A percentile compares a stretch with the other conserved stretches of the same genome.
Conservation (phyloP, 148 eudicot species). For the Rhododendron vialii region DNA sequence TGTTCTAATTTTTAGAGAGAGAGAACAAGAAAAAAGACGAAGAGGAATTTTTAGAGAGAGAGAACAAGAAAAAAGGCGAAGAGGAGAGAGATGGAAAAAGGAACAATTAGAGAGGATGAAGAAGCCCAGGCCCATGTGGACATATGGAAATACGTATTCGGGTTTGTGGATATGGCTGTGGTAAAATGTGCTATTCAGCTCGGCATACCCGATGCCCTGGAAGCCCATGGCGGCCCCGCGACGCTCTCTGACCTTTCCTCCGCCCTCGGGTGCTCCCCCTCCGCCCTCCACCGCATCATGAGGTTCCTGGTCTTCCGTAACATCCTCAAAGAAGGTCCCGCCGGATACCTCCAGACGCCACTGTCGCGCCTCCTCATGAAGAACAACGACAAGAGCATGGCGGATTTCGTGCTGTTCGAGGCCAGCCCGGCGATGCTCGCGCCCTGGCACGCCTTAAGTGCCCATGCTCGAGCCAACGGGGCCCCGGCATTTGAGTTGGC, state of each 20-base stretch:
- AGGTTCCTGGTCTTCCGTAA: constrained; percentile 42
- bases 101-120: constrained; percentile 9
- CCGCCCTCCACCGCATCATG: constrained; percentile 45
- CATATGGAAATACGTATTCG: constrained; percentile 53
- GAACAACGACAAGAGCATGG: constrained; percentile 33
- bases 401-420: constrained; percentile 35
- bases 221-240: constrained; percentile 38
- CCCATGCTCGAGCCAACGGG: constrained; percentile 15
- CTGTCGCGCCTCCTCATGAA: constrained; percentile 42
- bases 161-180: constrained; percentile 50
- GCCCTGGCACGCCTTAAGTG: constrained; percentile 50
- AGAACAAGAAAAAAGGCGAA: no score
- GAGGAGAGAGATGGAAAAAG: not conserved
- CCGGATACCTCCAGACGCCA: constrained; percentile 39
- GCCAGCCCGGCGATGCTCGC: constrained; percentile 43
- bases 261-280: constrained; percentile 33
- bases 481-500: constrained; percentile 33
- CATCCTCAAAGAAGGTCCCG: constrained; percentile 29
- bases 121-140: constrained; percentile 38
- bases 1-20: not conserved
- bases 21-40: no score
- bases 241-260: constrained; percentile 42
- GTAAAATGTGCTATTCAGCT: constrained; percentile 66
- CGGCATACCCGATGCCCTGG: constrained; percentile 48
- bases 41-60: not conserved